A percentile compares a stretch with the other conserved stretches of the same genome.
phyloP scores from a whole-genome alignment of 805 yeast species.

The Teunomyces atbi region DNA sequence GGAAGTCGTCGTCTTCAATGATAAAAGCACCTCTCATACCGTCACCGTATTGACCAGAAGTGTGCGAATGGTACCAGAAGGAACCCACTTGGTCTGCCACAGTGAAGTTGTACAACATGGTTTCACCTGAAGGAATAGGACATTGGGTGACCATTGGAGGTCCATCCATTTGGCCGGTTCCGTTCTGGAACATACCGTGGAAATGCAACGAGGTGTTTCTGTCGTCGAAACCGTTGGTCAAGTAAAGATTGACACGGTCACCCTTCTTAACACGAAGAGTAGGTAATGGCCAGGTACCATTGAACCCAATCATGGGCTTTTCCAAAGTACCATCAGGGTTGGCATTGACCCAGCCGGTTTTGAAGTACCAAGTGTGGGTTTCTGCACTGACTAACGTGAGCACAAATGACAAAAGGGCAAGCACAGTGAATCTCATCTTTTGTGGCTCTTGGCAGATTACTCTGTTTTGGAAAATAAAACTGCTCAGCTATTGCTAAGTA shows the following conservation, averaged over 20 bases:
- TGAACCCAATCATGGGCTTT: constrained; percentile 63
- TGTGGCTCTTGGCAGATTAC: background rate
- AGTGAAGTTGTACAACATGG: constrained; percentile 82
- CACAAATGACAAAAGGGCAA: constrained; percentile 3
- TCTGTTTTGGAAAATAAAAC: constrained; percentile 1
- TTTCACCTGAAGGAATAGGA: constrained; percentile 79
- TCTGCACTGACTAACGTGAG: constrained; percentile 26
- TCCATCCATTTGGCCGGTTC: constrained; percentile 82
- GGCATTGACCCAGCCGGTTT: constrained; percentile 63
- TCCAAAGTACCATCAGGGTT: constrained; percentile 64
- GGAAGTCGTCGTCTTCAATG: constrained; percentile 67
- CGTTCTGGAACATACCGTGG: constrained; percentile 89
- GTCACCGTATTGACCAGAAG: constrained; percentile 86
- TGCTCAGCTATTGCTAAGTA: constrained; percentile 2
- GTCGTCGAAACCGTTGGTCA: constrained; percentile 71
- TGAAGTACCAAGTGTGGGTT: constrained; percentile 64
- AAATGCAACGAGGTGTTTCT: constrained; percentile 80
- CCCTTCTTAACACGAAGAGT: constrained; percentile 70
- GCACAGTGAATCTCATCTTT: background rate
- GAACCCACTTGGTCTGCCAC: constrained; percentile 83
- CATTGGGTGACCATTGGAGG: constrained; percentile 87
- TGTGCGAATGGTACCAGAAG: constrained; percentile 97
- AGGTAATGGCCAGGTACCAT: constrained; percentile 87
- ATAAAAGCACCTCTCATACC: constrained; percentile 83
- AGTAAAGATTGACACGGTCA: constrained; percentile 69